Evolutionary conservation across 306 rosid genomes (phyloP).

Genomic region (Cucumis hystrix): DNA sequence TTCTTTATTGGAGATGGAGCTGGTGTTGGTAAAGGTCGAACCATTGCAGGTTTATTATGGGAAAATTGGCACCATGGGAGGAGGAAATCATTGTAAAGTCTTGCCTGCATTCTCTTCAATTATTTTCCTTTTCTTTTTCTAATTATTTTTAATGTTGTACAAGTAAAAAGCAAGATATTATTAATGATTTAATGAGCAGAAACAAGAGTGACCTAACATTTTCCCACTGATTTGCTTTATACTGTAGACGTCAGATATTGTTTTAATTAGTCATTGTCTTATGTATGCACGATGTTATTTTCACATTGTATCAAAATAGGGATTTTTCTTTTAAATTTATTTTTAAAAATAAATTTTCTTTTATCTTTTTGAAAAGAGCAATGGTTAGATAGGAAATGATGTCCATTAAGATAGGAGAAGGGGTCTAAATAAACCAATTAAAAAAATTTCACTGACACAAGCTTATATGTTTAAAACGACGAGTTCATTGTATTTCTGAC

Average conservation of each 20-base stretch:
- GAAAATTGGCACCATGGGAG: slow-evolving; percentile 87
- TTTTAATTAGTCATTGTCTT: not conserved
- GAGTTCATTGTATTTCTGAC: not conserved
- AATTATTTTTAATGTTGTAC: not conserved
- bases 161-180: not conserved
- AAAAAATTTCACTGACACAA: too few relatives aligned
- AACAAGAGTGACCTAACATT: not conserved
- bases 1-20: slow-evolving; percentile 98
- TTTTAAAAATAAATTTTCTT: not conserved
- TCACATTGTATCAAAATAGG: not conserved
- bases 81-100: slow-evolving; percentile 82
- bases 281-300: not conserved
- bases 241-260: not conserved
- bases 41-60: slow-evolving; percentile 91
- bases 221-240: not conserved
- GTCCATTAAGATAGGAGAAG: not conserved
- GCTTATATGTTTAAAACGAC: not conserved
- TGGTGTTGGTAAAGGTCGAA: slow-evolving; percentile 99
- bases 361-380: not conserved
- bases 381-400: not conserved
- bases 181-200: not conserved
- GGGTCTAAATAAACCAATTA: not conserved
- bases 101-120: slow-evolving; percentile 3
- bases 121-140: not conserved
- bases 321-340: not conserved